phyloP scores from a whole-genome alignment of 2,329 filamentous ascomycete species.

The Harringtonia lauricola region DNA sequence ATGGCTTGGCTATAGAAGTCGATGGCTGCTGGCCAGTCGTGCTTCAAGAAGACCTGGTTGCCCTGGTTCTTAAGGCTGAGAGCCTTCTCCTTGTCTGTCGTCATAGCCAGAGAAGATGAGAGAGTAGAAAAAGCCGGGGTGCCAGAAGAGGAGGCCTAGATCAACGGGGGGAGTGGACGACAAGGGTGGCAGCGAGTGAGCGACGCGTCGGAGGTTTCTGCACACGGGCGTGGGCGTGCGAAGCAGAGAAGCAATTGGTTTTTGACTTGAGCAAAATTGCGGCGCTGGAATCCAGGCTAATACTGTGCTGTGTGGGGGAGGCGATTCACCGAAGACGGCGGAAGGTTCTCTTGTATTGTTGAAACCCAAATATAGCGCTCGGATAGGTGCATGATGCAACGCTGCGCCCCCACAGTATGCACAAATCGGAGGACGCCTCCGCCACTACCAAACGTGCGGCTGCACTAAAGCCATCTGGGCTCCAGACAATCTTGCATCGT shows the following conservation, averaged over 20 bases:
- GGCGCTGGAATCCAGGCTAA: not conserved
- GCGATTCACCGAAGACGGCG: conserved; percentile 9
- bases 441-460: not conserved
- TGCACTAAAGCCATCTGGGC: too few species aligned
- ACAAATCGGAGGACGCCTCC: not conserved
- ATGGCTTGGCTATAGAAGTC: conserved; percentile 84
- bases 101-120: conserved; percentile 11
- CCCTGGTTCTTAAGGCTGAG: conserved; percentile 83
- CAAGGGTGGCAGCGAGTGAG: too few species aligned
- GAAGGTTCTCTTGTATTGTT: conserved; percentile 8
- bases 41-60: conserved; percentile 81
- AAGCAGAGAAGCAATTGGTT: not conserved
- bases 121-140: not conserved
- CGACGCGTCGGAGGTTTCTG: too few species aligned
- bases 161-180: too few species aligned
- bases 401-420: too few species aligned
- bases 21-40: conserved; percentile 77
- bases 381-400: too few species aligned
- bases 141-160: too few species aligned
- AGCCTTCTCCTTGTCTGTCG: conserved; percentile 50
- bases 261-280: not conserved
- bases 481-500: too few species aligned
- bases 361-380: too few species aligned
- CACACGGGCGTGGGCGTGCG: too few species aligned
- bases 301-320: conserved; percentile 1